Conservation (phyloP, 2,329 filamentous ascomycete species). For the Cryoendolithus antarcticus region DNA sequence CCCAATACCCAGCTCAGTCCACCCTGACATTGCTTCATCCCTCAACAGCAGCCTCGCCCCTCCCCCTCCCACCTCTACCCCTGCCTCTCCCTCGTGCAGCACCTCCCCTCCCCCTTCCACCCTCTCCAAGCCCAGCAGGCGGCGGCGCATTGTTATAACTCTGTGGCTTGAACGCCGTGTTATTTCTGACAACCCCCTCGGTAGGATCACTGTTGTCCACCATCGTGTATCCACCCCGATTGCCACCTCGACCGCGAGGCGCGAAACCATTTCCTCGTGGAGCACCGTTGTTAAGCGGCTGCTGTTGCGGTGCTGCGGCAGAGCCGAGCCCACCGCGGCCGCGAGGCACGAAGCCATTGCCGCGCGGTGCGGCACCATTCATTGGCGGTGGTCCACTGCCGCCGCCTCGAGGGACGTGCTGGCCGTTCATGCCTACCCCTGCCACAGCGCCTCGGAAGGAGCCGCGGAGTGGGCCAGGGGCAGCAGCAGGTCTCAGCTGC, state of each 20-base stretch:
- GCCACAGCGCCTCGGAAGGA: constrained; percentile 46
- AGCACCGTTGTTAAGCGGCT: constrained; percentile 14
- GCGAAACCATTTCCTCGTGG: constrained; percentile 24
- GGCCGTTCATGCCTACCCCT: constrained; percentile 29
- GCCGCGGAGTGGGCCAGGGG: constrained; percentile 46
- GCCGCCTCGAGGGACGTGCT: constrained; percentile 20
- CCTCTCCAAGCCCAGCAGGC: constrained; percentile 42
- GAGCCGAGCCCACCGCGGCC: constrained; percentile 19
- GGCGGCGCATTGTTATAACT: constrained; percentile 44
- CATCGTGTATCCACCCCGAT: constrained; percentile 32
- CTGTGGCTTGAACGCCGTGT: constrained; percentile 44
- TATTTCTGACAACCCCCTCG: constrained; percentile 42
- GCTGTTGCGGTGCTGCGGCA: neutral
- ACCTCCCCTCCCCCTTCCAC: constrained; percentile 15
- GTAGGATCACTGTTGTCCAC: constrained; percentile 39
- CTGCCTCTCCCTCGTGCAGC: constrained; percentile 11
- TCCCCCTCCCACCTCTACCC: constrained; percentile 11
- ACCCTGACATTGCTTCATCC: too few species aligned
- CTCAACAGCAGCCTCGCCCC: constrained; percentile 12
- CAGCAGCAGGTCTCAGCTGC: constrained; percentile 45
- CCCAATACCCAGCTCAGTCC: too few species aligned
- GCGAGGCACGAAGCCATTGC: constrained; percentile 7
- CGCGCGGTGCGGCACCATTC: constrained; percentile 4
- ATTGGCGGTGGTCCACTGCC: constrained; percentile 24
- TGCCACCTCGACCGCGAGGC: constrained; percentile 15